Evolutionary conservation across 164 flowering plant species (phyloP).

Genomic region (Cinnamomum chago): DNA sequence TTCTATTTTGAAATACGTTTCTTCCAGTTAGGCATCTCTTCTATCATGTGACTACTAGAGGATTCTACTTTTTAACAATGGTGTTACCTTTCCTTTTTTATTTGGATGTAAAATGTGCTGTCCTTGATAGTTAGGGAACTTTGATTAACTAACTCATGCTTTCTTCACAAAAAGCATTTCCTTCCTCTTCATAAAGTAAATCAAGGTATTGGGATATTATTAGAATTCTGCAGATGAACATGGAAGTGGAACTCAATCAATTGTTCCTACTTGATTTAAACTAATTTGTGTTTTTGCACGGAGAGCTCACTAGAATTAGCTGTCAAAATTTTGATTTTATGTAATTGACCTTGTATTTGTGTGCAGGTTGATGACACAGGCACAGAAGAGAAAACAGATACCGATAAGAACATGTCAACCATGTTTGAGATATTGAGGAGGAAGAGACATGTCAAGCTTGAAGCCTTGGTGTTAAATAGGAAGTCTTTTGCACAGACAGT

Average conservation of each 20-base stretch:
- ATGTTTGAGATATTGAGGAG: constrained; percentile 70
- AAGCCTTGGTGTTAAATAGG: constrained; percentile 56
- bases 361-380: constrained; percentile 48
- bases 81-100: too few relatives aligned
- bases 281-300: background rate
- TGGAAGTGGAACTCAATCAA: too few relatives aligned
- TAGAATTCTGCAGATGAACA: background rate
- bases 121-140: background rate
- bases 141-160: background rate
- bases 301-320: background rate
- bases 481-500: constrained; percentile 81
- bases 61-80: too few relatives aligned
- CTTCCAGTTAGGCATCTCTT: too few relatives aligned
- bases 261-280: background rate
- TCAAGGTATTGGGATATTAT: background rate
- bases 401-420: constrained; percentile 71
- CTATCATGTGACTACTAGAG: too few relatives aligned
- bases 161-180: background rate
- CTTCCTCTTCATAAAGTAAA: background rate
- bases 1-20: too few relatives aligned
- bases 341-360: background rate
- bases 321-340: background rate
- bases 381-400: constrained; percentile 57
- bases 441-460: constrained; percentile 54
- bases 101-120: background rate